Conservation (phyloP, 2,329 filamentous ascomycete species). For the Bisporella sp. region DNA sequence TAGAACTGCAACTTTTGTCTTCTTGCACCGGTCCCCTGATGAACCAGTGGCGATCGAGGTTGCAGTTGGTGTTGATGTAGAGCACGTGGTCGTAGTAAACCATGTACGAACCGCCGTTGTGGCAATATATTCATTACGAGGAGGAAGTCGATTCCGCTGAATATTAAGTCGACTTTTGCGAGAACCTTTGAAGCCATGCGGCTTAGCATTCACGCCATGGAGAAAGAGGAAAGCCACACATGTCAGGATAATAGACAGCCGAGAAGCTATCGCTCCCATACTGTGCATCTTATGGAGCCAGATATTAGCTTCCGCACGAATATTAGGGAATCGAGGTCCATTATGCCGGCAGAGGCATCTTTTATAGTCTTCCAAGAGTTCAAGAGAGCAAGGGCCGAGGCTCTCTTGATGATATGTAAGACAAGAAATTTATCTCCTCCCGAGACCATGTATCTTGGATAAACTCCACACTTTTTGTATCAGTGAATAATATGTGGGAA, state of each 20-base stretch:
- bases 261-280: too few relatives aligned
- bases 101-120: neutral
- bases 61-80: neutral
- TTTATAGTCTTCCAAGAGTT: too few relatives aligned
- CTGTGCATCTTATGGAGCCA: too few relatives aligned
- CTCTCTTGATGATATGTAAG: too few relatives aligned
- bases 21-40: neutral
- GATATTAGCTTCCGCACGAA: too few relatives aligned
- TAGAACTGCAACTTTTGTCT: constrained; percentile 35
- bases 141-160: neutral
- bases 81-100: neutral
- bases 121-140: neutral
- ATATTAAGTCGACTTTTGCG: neutral
- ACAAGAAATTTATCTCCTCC: too few relatives aligned
- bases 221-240: neutral
- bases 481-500: too few relatives aligned
- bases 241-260: neutral
- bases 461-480: too few relatives aligned
- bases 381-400: too few relatives aligned
- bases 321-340: too few relatives aligned
- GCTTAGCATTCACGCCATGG: neutral
- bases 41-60: neutral
- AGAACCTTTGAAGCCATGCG: neutral
- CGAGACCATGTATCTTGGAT: too few relatives aligned
- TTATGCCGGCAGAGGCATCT: too few relatives aligned